These are phyloP conservation scores for Coleophoma eucalyptorum DNA, from an alignment of 2,329 filamentous ascomycete genomes.

Conservation along the genomic window DNA sequence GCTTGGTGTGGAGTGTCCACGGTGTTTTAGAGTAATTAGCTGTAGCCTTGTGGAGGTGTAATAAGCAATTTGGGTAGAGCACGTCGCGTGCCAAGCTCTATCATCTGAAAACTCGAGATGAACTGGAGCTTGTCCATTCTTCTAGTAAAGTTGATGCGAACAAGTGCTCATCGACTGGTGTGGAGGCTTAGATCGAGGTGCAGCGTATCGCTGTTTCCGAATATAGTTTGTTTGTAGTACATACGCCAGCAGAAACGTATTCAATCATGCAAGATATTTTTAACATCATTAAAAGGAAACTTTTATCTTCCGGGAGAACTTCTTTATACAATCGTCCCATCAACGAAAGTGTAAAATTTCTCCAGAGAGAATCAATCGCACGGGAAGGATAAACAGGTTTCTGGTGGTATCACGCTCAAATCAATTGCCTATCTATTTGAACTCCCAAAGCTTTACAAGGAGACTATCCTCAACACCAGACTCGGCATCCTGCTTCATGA, in stretches of 20 bases:
- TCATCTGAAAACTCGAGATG: conserved; percentile 5
- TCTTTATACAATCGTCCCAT: too few species aligned
- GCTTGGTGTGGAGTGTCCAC: neutral
- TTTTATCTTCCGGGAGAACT: too few species aligned
- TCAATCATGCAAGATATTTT: too few species aligned
- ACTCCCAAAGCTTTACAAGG: conserved; percentile 59
- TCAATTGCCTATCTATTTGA: conserved; percentile 24
- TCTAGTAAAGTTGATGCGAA: neutral
- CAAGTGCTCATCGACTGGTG: neutral
- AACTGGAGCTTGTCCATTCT: too few species aligned
- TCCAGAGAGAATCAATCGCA: too few species aligned
- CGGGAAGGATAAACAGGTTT: too few species aligned
- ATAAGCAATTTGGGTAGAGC: conserved; percentile 7
- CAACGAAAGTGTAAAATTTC: too few species aligned
- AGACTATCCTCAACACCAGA: conserved; percentile 48
- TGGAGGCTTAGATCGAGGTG: conserved; percentile 7
- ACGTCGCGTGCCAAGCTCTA: conserved; percentile 6
- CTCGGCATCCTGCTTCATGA: conserved; percentile 39
- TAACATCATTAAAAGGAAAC: too few species aligned
- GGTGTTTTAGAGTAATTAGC: conserved; percentile 2
- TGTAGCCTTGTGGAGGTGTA: conserved; percentile 7
- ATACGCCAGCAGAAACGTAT: neutral
- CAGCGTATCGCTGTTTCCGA: conserved; percentile 3
- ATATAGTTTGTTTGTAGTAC: neutral
- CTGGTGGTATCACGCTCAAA: too few species aligned